Percentiles rank a stretch among this genome's conserved stretches.
Evolutionary conservation across 495 filamentous ascomycete species (phyloP).

Genomic region (Aspergillus baeticus): DNA sequence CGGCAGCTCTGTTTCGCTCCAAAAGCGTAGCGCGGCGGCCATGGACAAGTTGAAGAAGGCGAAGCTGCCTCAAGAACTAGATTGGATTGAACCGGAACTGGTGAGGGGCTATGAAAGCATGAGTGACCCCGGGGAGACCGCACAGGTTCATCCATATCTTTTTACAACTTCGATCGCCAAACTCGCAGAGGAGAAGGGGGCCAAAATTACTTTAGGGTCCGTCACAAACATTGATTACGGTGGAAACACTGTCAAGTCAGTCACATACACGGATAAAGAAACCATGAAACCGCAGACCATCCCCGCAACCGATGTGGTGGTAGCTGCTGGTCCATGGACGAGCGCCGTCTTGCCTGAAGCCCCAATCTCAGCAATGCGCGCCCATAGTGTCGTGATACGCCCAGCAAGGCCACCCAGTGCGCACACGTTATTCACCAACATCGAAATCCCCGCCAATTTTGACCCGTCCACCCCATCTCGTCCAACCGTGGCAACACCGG

Average conservation of each 20-base stretch:
- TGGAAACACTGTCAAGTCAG: slow-evolving; percentile 54
- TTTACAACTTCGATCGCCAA: slow-evolving; percentile 88
- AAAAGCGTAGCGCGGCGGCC: slow-evolving; percentile 70
- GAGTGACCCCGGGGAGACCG: slow-evolving; percentile 75
- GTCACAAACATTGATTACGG: slow-evolving; percentile 62
- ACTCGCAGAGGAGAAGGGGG: slow-evolving; percentile 74
- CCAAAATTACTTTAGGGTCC: slow-evolving; percentile 65
- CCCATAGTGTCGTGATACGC: slow-evolving; percentile 86
- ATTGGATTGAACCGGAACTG: slow-evolving; percentile 76
- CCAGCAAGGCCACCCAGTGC: slow-evolving; percentile 72
- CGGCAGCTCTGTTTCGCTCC: slow-evolving; percentile 54
- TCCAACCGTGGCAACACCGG: slow-evolving; percentile 68
- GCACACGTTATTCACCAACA: slow-evolving; percentile 89
- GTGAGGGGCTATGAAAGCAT: slow-evolving; percentile 76
- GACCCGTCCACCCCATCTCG: slow-evolving; percentile 52
- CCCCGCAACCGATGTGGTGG: slow-evolving; percentile 74
- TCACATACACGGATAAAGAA: slow-evolving; percentile 73
- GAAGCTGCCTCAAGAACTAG: slow-evolving; percentile 72
- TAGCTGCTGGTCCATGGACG: slow-evolving; percentile 93
- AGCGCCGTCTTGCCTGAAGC: slow-evolving; percentile 66
- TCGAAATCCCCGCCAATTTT: slow-evolving; percentile 65
- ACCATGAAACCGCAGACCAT: slow-evolving; percentile 57
- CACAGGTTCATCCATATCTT: slow-evolving; percentile 90
- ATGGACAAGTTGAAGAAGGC: slow-evolving; percentile 56
- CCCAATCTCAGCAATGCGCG: slow-evolving; percentile 77